Conservation (phyloP, 306 rosid species). For the Quercus dentata region DNA sequence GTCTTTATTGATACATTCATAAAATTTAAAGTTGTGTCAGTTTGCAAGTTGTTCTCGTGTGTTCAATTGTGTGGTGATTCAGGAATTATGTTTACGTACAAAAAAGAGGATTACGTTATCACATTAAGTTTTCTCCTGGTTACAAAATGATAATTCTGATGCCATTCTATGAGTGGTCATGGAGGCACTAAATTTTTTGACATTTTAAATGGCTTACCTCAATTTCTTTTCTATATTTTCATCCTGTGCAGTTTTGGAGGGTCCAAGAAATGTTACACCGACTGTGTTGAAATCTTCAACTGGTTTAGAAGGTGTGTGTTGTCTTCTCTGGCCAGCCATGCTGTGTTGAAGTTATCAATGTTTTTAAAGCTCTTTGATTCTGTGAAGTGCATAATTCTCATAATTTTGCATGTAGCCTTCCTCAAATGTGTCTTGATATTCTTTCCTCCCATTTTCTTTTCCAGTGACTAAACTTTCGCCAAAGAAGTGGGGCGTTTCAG, state of each 20-base stretch:
- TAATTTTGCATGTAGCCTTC: background rate
- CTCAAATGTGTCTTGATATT: background rate
- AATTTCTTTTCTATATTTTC: slow-evolving; percentile 8
- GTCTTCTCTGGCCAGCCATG: background rate
- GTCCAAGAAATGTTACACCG: slow-evolving; percentile 77
- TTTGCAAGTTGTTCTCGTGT: background rate
- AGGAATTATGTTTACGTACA: background rate
- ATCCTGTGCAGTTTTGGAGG: slow-evolving; percentile 70
- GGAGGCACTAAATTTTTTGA: background rate
- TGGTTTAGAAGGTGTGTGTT: slow-evolving; percentile 74
- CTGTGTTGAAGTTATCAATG: background rate
- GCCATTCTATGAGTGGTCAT: slow-evolving; percentile 1
- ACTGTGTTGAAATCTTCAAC: slow-evolving; percentile 73
- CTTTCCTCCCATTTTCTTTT: slow-evolving; percentile 11
- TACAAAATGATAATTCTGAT: background rate
- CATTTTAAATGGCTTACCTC: slow-evolving; percentile 10
- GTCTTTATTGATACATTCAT: background rate
- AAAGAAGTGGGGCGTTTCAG: slow-evolving; percentile 94
- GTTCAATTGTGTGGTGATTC: background rate
- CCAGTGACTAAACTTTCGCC: slow-evolving; percentile 83
- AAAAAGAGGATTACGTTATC: slow-evolving; percentile 1
- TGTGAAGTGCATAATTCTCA: slow-evolving; percentile 1
- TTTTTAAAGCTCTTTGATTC: slow-evolving; percentile 1
- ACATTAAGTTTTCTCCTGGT: slow-evolving; percentile 9
- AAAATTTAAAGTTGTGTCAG: background rate